Evolutionary conservation across 805 yeast genomes (phyloP).

Genomic region (Yamadazyma scolyti): DNA sequence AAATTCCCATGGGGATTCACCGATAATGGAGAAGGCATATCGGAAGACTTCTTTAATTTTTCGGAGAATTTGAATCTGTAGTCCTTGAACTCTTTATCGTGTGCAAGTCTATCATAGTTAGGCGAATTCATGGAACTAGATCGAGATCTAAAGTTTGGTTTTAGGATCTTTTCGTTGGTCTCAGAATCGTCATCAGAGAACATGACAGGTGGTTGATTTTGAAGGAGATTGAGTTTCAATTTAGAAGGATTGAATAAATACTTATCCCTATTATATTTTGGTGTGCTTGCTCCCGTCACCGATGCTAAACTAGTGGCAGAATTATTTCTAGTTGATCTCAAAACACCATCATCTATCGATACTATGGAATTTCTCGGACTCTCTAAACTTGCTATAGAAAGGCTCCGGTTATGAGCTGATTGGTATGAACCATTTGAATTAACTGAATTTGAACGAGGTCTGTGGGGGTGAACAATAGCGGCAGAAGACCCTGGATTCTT

Average conservation of each 20-base stretch:
- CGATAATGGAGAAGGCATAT: constrained; percentile 22
- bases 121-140: constrained; percentile 13
- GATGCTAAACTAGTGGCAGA: constrained; percentile 22
- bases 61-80: constrained; percentile 20
- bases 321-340: constrained; percentile 26
- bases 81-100: constrained; percentile 22
- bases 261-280: constrained; percentile 1
- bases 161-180: constrained; percentile 15
- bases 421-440: constrained; percentile 27
- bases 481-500: too few species aligned
- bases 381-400: constrained; percentile 35
- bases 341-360: constrained; percentile 31
- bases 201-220: constrained; percentile 16
- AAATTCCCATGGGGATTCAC: constrained; percentile 8
- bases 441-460: constrained; percentile 31
- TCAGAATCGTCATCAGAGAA: constrained; percentile 38
- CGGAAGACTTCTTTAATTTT: constrained; percentile 4
- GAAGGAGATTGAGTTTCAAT: constrained; percentile 4
- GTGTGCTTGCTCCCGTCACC: constrained; percentile 3
- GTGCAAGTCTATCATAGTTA: constrained; percentile 8
- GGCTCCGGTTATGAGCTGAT: constrained; percentile 21
- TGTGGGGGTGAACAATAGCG: too few species aligned
- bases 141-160: constrained; percentile 12
- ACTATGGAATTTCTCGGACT: constrained; percentile 40
- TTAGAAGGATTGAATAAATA: constrained; percentile 4